Conservation (phyloP, 75 land plant species). For the Pinus tabuliformis region DNA sequence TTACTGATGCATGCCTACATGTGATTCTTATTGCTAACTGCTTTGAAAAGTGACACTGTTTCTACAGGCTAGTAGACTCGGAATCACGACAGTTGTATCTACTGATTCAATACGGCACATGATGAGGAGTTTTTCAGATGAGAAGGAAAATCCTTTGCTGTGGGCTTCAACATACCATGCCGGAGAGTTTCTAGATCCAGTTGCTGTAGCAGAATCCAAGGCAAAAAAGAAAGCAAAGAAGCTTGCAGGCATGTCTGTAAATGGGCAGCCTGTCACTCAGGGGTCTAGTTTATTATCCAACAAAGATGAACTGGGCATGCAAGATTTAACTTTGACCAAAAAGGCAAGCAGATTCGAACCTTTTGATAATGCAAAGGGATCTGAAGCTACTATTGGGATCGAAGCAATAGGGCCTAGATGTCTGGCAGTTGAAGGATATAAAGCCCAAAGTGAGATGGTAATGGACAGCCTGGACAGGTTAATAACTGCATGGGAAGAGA, state of each 20-base stretch:
- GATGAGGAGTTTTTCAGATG: slow-evolving; percentile 95
- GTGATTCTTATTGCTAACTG: background rate
- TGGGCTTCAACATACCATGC: slow-evolving; percentile 99
- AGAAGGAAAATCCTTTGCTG: slow-evolving; percentile 80
- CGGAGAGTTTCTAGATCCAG: slow-evolving; percentile 87
- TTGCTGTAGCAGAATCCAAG: slow-evolving; percentile 85
- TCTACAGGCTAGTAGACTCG: slow-evolving; percentile 85
- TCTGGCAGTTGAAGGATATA: slow-evolving; percentile 49
- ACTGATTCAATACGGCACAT: slow-evolving; percentile 98
- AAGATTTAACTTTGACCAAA: background rate
- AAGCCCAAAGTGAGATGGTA: slow-evolving; percentile 60
- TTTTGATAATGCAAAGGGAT: background rate
- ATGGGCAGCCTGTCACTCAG: slow-evolving; percentile 26
- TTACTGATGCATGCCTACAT: too few species aligned
- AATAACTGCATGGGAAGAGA: slow-evolving; percentile 49
- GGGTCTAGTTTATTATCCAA: slow-evolving; percentile 1
- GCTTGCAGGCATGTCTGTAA: slow-evolving; percentile 23
- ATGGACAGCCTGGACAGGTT: slow-evolving; percentile 48
- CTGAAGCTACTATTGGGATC: slow-evolving; percentile 3
- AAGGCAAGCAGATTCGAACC: slow-evolving; percentile 15
- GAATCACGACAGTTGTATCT: slow-evolving; percentile 91
- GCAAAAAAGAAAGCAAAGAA: slow-evolving; percentile 71
- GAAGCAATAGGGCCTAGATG: slow-evolving; percentile 27
- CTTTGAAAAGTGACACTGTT: background rate
- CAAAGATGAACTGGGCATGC: too few species aligned